Evolutionary conservation across 2,329 filamentous ascomycete species (phyloP).

Genomic region (Exophiala xenobiotica): DNA sequence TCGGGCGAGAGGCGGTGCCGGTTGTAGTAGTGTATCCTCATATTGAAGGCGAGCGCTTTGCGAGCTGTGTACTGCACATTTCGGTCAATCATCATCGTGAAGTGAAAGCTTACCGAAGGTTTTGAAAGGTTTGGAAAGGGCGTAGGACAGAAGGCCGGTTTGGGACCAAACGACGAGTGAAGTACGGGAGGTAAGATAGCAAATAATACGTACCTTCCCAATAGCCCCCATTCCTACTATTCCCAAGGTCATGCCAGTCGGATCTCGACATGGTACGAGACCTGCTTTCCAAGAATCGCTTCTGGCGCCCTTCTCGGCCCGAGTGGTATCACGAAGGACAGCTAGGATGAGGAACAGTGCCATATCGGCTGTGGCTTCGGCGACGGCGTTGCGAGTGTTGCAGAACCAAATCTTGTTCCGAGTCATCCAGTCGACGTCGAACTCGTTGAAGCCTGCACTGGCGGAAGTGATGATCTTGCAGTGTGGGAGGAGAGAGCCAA

Average conservation of each 20-base stretch:
- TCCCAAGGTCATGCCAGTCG: conserved; percentile 45
- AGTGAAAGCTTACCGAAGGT: too few species aligned
- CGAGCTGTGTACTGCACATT: conserved; percentile 31
- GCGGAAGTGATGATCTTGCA: conserved; percentile 51
- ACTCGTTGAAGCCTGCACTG: conserved; percentile 53
- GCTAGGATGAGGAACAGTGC: conserved; percentile 49
- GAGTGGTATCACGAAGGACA: conserved; percentile 47
- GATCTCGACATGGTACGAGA: conserved; percentile 42
- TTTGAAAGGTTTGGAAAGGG: too few species aligned
- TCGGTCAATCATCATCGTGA: too few species aligned
- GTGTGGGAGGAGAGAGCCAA: conserved; percentile 41
- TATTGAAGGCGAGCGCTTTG: conserved; percentile 73
- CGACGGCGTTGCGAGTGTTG: conserved; percentile 54
- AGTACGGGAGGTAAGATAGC: too few species aligned
- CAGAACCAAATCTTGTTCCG: conserved; percentile 51
- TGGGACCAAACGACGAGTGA: too few species aligned
- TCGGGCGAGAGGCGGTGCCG: conserved; percentile 60
- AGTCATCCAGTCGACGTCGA: conserved; percentile 68
- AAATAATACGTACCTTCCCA: too few species aligned
- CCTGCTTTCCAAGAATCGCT: conserved; percentile 41
- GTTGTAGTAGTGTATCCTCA: conserved; percentile 75
- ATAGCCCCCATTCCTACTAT: conserved; percentile 52
- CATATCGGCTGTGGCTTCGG: conserved; percentile 54
- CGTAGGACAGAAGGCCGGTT: too few species aligned
- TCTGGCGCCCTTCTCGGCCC: conserved; percentile 39